A percentile compares a stretch with the other conserved stretches of the same genome.
phyloP scores from a whole-genome alignment of 345 rosid species.

The Salix suchowensis region DNA sequence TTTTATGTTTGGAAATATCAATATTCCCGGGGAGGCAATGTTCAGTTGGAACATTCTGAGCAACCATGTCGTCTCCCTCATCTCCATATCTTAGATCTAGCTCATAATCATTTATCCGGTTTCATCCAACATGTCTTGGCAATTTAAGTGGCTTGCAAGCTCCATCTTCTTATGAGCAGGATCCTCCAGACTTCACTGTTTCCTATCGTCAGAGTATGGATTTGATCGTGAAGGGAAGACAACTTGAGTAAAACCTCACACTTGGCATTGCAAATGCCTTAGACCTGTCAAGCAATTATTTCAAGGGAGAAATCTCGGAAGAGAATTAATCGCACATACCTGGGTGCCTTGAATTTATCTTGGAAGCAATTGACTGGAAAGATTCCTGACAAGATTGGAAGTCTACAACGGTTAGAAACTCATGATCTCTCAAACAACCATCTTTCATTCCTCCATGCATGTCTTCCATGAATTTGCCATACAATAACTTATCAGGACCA shows the following conservation, averaged over 20 bases:
- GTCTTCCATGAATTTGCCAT: not conserved
- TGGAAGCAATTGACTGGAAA: not conserved
- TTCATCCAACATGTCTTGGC: no score
- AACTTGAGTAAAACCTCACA: not conserved
- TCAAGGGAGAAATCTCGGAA: not conserved
- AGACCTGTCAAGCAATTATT: not conserved
- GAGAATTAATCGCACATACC: not conserved
- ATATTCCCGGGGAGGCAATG: no score
- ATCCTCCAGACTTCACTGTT: not conserved
- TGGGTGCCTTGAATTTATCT: not conserved
- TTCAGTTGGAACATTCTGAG: no score
- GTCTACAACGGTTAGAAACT: not conserved
- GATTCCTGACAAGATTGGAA: not conserved
- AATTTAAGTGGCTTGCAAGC: no score
- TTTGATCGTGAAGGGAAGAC: not conserved
- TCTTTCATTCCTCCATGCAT: not conserved
- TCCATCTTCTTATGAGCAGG: no score
- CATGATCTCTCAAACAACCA: not conserved
- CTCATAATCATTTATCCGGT: no score
- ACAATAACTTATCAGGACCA: not conserved
- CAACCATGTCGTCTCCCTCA: no score
- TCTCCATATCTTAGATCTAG: no score
- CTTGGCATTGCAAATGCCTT: not conserved
- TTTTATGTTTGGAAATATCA: no score
- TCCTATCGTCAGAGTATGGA: not conserved